Percentiles rank a stretch among this genome's conserved stretches.
phyloP scores from a whole-genome alignment of 495 filamentous ascomycete species.

The Aspergillus homomorphus region DNA sequence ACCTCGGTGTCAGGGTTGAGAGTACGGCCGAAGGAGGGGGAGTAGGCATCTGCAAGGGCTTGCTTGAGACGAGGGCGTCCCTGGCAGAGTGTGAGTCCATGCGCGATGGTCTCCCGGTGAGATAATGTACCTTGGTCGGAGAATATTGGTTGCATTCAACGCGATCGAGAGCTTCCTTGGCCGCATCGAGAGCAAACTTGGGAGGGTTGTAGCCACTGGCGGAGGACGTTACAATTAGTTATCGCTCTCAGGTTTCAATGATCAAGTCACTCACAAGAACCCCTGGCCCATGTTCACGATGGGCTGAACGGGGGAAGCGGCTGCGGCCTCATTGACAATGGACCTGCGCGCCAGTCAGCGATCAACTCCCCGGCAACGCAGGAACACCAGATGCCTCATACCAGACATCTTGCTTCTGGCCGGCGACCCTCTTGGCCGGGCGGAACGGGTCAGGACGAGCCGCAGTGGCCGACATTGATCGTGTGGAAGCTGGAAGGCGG shows the following conservation, averaged over 20 bases:
- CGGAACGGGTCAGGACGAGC: conserved; percentile 50
- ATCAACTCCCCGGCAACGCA: not conserved
- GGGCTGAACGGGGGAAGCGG: conserved; percentile 80
- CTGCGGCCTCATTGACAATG: conserved; percentile 90
- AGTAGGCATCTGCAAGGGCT: conserved; percentile 86
- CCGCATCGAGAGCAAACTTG: conserved; percentile 83
- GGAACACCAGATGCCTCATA: conserved; percentile 32
- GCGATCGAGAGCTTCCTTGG: conserved; percentile 81
- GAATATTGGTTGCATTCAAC: conserved; percentile 99
- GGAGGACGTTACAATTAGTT: not conserved
- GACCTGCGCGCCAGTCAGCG: conserved; percentile 54
- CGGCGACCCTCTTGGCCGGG: conserved; percentile 76
- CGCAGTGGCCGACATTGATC: conserved; percentile 45
- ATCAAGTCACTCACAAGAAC: conserved; percentile 62
- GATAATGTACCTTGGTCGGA: conserved; percentile 66
- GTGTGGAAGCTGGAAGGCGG: conserved; percentile 24
- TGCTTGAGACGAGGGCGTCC: conserved; percentile 87
- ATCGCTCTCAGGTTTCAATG: not conserved
- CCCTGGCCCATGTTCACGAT: conserved; percentile 96
- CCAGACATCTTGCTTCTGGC: conserved; percentile 92
- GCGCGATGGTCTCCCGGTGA: not conserved
- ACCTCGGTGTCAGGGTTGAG: conserved; percentile 89
- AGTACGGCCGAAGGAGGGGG: conserved; percentile 73
- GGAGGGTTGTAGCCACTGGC: conserved; percentile 92
- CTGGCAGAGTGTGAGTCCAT: conserved; percentile 26